Evolutionary conservation across 495 filamentous ascomycete species (phyloP).

Genomic region (Penicillium salamii): DNA sequence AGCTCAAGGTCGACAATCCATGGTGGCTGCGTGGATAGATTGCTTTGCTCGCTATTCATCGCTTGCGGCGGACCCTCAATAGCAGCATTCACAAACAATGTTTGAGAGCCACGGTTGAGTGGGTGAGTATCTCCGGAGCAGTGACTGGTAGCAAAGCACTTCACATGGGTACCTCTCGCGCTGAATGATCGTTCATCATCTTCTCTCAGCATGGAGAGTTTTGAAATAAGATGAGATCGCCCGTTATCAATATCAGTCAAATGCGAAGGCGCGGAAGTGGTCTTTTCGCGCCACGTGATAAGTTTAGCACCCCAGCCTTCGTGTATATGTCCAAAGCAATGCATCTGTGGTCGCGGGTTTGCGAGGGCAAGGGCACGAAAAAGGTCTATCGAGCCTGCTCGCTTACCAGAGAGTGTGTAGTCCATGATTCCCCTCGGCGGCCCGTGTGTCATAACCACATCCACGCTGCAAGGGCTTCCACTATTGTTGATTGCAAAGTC

Average conservation of each 20-base stretch:
- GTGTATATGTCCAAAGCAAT: slow-evolving; percentile 76
- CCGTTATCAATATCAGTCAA: slow-evolving; percentile 46
- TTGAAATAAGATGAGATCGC: slow-evolving; percentile 36
- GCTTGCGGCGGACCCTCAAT: no score
- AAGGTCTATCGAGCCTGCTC: slow-evolving; percentile 56
- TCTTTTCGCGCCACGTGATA: slow-evolving; percentile 49
- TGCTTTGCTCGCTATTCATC: no score
- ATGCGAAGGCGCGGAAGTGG: slow-evolving; percentile 34
- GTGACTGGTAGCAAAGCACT: slow-evolving; percentile 23
- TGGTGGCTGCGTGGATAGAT: no score
- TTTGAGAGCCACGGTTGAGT: no score
- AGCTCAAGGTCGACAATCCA: no score
- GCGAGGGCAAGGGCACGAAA: slow-evolving; percentile 58
- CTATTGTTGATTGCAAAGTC: slow-evolving; percentile 50
- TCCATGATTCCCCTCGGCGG: slow-evolving; percentile 60
- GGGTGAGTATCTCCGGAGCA: slow-evolving; percentile 34
- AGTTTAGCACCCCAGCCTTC: slow-evolving; percentile 63
- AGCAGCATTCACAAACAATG: no score
- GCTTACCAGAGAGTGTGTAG: slow-evolving; percentile 20
- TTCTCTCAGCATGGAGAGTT: slow-evolving; percentile 39
- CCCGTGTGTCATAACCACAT: slow-evolving; percentile 68
- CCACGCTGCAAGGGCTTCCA: slow-evolving; percentile 40
- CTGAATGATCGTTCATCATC: no score
- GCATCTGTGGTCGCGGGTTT: slow-evolving; percentile 55
- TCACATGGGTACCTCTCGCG: not conserved